A percentile compares a stretch with the other conserved stretches of the same genome.
These are phyloP conservation scores for Sutorius eximius DNA, from an alignment of 1,284 basidiomycete genomes.

Conservation along the genomic window DNA sequence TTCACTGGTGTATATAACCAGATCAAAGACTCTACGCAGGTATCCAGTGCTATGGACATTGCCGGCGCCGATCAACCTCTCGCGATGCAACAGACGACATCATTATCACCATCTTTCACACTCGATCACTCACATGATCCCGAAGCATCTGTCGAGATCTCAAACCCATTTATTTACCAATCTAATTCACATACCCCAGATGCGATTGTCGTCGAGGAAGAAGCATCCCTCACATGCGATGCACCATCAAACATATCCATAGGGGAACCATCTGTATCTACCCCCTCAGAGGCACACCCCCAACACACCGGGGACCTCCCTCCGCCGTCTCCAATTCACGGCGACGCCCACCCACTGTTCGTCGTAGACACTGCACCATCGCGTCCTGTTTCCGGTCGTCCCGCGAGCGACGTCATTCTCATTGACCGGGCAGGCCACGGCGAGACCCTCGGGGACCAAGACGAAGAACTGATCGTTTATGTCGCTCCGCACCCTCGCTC, in stretches of 20 bases:
- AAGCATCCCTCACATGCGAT: neutral
- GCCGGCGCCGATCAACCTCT: neutral
- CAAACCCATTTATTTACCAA: neutral
- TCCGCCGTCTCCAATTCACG: neutral
- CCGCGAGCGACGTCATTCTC: constrained; percentile 28
- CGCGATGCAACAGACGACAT: neutral
- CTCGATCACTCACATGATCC: neutral
- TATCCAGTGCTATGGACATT: neutral
- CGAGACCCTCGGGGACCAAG: constrained; percentile 33
- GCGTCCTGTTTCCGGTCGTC: constrained; percentile 13
- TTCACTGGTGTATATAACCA: constrained; percentile 40
- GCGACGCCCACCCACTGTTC: constrained; percentile 27
- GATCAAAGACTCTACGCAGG: neutral
- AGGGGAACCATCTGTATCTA: neutral
- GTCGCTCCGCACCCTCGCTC: constrained; percentile 56
- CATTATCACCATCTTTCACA: neutral
- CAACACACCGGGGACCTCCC: neutral
- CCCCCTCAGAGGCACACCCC: neutral
- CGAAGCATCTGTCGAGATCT: constrained; percentile 5
- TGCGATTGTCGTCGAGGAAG: constrained; percentile 1
- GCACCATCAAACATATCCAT: neutral
- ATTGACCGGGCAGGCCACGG: constrained; percentile 20
- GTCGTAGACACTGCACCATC: constrained; percentile 44
- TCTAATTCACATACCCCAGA: neutral
- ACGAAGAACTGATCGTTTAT: constrained; percentile 61